Base-by-base conservation (phyloP, 176 grass and related monocot species). In the Hyparrhenia diplandra region DNA sequence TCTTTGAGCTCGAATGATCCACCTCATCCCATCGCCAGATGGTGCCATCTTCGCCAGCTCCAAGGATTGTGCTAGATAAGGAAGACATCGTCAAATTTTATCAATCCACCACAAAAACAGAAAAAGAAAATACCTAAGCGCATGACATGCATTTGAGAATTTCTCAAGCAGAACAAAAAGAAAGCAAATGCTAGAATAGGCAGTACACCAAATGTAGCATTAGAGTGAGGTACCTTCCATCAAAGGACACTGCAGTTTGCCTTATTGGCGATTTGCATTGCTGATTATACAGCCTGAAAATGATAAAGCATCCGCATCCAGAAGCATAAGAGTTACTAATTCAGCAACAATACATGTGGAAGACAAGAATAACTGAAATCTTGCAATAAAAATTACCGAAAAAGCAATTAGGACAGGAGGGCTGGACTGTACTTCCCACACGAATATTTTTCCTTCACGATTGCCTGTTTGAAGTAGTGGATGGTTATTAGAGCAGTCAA, bases 401-500 rank as follows among this genome's bases (percentile, higher is more conserved):
- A n/a, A n/a, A n/a, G 92, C 64, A 63, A 83, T 88, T 68, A 95
- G 85, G 71, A 92, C 73, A 81, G 90, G 93, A 12, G 92, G 96
- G 81, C 85, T 93, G 23, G 92, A 77, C 55, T 99, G 90, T 80
- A 99, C 88, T 80, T 99, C 90, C 92, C 92, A 99, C 25, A 99
- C 88, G 71, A 79, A 99, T 36, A 93, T 84, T 84, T 99, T 95
- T 21, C 96, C 96, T 84, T 99, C 96, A 76, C 90, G 87, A 49
- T 91, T 99, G n/a, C 96, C 90, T 95, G 31, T 83, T 84, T 80
- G 30, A 79, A 77, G 61, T 9, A 82, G 59, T 8, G 30, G 47
- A 46, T 55, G 13, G 20, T 74, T 69, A 87, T 27, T 64, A 58
- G 37, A 62, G 29, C 10, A 37, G 7, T 69, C 2, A 36, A 37